Conservation (phyloP, 345 rosid genomes). For the Syzygium aromaticum region DNA sequence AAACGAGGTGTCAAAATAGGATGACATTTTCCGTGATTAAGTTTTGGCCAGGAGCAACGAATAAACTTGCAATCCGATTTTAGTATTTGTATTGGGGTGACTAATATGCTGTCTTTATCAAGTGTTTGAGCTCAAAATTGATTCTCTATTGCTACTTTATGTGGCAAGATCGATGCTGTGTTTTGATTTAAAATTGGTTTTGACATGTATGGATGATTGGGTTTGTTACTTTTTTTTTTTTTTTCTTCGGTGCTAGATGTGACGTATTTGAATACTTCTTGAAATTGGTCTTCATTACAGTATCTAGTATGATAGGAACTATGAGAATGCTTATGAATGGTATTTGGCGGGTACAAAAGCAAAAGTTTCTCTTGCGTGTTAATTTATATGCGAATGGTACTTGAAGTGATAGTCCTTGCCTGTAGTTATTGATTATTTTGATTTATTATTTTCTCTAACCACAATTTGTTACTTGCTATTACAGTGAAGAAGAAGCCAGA, state of each 20-base stretch:
- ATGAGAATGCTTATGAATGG: not conserved
- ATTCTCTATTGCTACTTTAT: not conserved
- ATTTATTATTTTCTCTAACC: not conserved
- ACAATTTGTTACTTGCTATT: not conserved
- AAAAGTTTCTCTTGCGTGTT: not conserved
- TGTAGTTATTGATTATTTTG: not conserved
- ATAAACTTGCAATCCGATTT: not conserved
- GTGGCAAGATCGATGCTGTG: not conserved
- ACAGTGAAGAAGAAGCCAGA: slow-evolving; percentile 90
- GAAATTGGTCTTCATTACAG: not conserved
- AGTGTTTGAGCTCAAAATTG: not conserved
- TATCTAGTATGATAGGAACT: not conserved
- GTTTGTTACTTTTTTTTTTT: not conserved
- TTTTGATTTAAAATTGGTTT: not conserved
- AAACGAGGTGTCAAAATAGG: not conserved
- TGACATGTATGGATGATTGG: not conserved
- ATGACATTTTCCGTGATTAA: not conserved
- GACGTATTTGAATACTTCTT: not conserved
- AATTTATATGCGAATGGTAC: not conserved
- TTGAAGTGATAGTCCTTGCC: not conserved
- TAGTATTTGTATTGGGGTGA: not conserved
- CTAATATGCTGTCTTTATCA: not conserved
- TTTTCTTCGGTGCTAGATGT: not conserved
- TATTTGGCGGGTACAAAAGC: not conserved
- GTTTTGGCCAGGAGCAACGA: not conserved